A percentile compares a stretch with the other conserved stretches of the same genome.
These are phyloP conservation scores for Laburnicola sp. DNA, from an alignment of 2,329 filamentous ascomycete genomes.

Conservation along the genomic window DNA sequence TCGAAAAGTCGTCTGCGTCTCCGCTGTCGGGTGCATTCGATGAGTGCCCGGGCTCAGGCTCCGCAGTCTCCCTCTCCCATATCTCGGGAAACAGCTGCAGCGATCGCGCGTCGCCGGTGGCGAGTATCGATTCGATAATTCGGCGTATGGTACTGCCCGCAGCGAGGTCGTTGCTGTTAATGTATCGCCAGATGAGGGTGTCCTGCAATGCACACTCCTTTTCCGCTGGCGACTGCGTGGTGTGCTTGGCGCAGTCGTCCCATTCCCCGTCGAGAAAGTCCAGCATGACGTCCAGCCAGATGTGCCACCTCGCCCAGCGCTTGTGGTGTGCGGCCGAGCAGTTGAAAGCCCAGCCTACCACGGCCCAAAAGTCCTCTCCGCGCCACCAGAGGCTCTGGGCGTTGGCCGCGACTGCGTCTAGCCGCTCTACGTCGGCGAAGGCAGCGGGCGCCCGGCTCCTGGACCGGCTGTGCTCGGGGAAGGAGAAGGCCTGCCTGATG, in stretches of 20 bases:
- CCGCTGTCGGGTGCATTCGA: slow-evolving; percentile 56
- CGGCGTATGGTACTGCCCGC: slow-evolving; percentile 51
- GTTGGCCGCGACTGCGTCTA: slow-evolving; percentile 58
- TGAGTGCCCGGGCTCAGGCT: slow-evolving; percentile 51
- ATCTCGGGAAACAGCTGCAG: slow-evolving; percentile 65
- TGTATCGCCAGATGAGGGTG: slow-evolving; percentile 65
- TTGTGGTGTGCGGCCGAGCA: slow-evolving; percentile 74
- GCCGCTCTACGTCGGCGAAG: slow-evolving; percentile 46
- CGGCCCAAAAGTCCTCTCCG: slow-evolving; percentile 87
- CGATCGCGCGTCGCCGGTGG: slow-evolving; percentile 60
- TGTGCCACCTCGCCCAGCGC: slow-evolving; percentile 79
- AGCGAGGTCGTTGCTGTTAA: slow-evolving; percentile 46
- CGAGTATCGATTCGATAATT: slow-evolving; percentile 68
- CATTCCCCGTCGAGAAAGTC: slow-evolving; percentile 76
- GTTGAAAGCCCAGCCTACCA: slow-evolving; percentile 90
- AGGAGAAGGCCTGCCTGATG: slow-evolving; percentile 72
- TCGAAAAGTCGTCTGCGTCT: slow-evolving; percentile 60
- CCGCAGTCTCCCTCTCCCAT: slow-evolving; percentile 66
- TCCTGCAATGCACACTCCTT: slow-evolving; percentile 47
- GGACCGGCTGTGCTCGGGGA: slow-evolving; percentile 46
- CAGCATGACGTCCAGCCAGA: slow-evolving; percentile 79
- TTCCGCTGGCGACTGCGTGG: slow-evolving; percentile 17
- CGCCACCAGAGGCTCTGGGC: slow-evolving; percentile 70
- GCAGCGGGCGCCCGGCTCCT: slow-evolving; percentile 32
- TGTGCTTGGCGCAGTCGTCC: slow-evolving; percentile 54